A percentile compares a stretch with the other conserved stretches of the same genome.
phyloP scores from a whole-genome alignment of 352 stramenopile genomes.

The Globisporangium echinulatum region DNA sequence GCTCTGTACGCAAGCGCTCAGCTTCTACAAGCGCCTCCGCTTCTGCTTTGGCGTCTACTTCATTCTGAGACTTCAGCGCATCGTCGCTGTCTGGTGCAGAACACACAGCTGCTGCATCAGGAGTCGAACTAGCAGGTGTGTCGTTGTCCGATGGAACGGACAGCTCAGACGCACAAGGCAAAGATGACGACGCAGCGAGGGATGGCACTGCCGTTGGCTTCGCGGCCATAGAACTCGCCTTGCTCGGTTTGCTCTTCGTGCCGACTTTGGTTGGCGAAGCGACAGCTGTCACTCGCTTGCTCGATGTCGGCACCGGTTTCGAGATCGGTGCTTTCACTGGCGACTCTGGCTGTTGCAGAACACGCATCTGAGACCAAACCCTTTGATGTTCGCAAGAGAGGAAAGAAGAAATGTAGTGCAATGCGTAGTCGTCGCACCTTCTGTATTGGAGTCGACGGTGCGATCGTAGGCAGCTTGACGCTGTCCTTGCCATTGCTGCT shows the following conservation, averaged over 20 bases:
- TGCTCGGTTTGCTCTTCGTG: conserved; percentile 1
- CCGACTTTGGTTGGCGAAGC: not conserved
- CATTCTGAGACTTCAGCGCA: not conserved
- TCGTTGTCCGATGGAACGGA: not conserved
- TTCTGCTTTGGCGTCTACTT: not conserved
- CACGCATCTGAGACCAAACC: not conserved
- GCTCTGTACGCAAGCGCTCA: conserved; percentile 29
- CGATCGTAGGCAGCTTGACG: conserved; percentile 39
- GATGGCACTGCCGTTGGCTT: not conserved
- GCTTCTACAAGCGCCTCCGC: conserved; percentile 13
- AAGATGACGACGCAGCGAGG: not conserved
- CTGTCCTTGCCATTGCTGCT: conserved; percentile 21
- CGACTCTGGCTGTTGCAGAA: not conserved
- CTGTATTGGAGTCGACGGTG: conserved; percentile 20
- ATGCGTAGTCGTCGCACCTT: conserved; percentile 16
- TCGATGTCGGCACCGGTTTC: not conserved
- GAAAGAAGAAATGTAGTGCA: not conserved
- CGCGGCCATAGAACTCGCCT: not conserved
- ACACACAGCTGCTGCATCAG: not conserved
- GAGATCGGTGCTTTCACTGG: not conserved
- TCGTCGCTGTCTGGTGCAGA: not conserved
- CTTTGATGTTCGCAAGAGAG: not conserved
- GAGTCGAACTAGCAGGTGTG: not conserved
- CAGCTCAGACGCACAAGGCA: not conserved
- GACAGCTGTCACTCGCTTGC: not conserved